Evolutionary conservation across 805 yeast species (phyloP).

Genomic region (Wickerhamiella spandovensis): DNA sequence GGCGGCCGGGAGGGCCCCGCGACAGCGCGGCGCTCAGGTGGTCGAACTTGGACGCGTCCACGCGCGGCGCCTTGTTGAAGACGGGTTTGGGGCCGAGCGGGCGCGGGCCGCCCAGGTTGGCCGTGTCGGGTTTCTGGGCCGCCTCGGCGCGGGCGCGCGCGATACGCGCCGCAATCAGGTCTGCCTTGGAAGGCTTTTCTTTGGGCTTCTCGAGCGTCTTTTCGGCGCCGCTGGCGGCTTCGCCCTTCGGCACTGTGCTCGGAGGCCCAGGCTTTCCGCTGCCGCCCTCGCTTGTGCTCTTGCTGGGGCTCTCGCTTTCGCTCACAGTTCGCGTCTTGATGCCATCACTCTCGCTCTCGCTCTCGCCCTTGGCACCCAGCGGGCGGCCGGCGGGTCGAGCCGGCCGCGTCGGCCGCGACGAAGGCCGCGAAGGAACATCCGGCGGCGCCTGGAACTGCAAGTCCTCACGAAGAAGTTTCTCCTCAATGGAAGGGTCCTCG

Average conservation of each 20-base stretch:
- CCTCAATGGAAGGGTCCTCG: background rate
- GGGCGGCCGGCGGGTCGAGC: background rate
- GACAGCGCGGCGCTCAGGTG: constrained; percentile 17
- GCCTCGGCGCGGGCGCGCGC: constrained; percentile 4
- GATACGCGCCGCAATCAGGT: background rate
- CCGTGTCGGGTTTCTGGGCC: constrained; percentile 6
- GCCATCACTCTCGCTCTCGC: background rate
- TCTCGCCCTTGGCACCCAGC: background rate
- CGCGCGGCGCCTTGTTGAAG: constrained; percentile 5
- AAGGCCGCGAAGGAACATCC: background rate
- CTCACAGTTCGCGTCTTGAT: too few relatives aligned
- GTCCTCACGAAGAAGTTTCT: too few relatives aligned
- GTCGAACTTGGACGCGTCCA: constrained; percentile 14
- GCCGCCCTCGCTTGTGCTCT: too few relatives aligned
- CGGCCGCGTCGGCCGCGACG: background rate
- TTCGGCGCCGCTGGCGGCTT: too few relatives aligned
- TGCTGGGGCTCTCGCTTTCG: too few relatives aligned
- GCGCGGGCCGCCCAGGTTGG: background rate
- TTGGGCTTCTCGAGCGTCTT: background rate
- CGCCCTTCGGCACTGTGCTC: too few relatives aligned
- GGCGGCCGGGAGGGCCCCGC: constrained; percentile 15
- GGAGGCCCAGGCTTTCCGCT: too few relatives aligned
- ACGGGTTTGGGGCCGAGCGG: constrained; percentile 4
- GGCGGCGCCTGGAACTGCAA: too few relatives aligned
- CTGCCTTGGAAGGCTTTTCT: constrained; percentile 1